Evolutionary conservation across 2,329 filamentous ascomycete genomes (phyloP).

Genomic region (Sarocladium oryzae): DNA sequence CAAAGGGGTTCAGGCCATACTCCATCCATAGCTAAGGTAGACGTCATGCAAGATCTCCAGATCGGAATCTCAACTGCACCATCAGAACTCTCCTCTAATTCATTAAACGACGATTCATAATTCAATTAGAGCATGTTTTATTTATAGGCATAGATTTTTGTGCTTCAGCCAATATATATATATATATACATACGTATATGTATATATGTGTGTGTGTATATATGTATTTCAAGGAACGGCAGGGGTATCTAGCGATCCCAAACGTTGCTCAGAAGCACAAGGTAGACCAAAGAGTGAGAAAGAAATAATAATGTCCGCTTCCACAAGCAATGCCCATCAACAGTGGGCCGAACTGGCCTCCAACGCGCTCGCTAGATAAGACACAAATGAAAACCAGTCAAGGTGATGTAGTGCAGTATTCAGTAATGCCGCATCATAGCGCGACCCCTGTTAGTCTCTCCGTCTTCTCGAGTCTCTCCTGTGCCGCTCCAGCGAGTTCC

Average conservation of each 20-base stretch:
- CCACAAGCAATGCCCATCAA: background rate
- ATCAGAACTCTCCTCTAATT: background rate
- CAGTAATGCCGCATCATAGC: slow-evolving; percentile 16
- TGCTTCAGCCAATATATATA: too few relatives aligned
- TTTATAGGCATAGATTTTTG: too few relatives aligned
- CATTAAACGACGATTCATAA: background rate
- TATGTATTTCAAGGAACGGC: background rate
- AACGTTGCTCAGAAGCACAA: too few relatives aligned
- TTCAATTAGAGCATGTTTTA: too few relatives aligned
- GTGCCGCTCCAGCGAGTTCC: slow-evolving; percentile 28
- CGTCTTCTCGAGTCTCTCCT: slow-evolving; percentile 20
- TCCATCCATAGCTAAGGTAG: too few relatives aligned
- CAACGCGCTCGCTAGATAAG: slow-evolving; percentile 4
- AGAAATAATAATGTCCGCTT: too few relatives aligned
- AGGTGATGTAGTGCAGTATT: background rate
- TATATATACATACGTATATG: too few relatives aligned
- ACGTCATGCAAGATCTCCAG: slow-evolving; percentile 8
- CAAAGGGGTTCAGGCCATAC: slow-evolving; percentile 1
- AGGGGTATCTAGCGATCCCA: slow-evolving; percentile 3
- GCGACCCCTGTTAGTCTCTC: slow-evolving; percentile 17
- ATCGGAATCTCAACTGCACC: background rate
- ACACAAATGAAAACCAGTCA: slow-evolving; percentile 8
- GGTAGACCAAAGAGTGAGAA: background rate
- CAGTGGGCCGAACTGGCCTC: background rate
- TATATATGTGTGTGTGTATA: too few relatives aligned